These are phyloP conservation scores for Aspergillus pseudonomiae DNA, from an alignment of 2,329 filamentous ascomycete genomes.

Conservation along the genomic window DNA sequence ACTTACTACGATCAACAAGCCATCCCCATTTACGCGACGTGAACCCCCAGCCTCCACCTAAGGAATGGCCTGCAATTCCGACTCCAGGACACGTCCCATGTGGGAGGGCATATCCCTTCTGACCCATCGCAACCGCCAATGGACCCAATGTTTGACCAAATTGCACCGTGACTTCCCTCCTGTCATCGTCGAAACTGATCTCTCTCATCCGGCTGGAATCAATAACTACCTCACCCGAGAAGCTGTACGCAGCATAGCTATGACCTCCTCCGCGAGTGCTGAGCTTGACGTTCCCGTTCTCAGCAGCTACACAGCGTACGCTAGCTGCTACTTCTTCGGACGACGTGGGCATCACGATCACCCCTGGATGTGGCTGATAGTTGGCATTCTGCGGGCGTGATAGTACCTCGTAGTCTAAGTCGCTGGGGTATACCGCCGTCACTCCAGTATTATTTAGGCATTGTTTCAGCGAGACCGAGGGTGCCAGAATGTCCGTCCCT, in stretches of 20 bases:
- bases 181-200: background rate
- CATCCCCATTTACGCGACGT: slow-evolving; percentile 13
- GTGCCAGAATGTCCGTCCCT: background rate
- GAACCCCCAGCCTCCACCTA: slow-evolving; percentile 12
- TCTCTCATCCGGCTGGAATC: slow-evolving; percentile 8
- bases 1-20: slow-evolving; percentile 12
- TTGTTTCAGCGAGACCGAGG: background rate
- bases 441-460: slow-evolving; percentile 2
- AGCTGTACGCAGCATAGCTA: slow-evolving; percentile 14
- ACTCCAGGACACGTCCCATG: slow-evolving; percentile 13
- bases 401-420: background rate
- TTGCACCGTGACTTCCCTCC: background rate
- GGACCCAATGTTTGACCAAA: slow-evolving; percentile 7
- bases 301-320: slow-evolving; percentile 7
- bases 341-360: slow-evolving; percentile 6
- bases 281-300: slow-evolving; percentile 9
- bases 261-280: slow-evolving; percentile 12
- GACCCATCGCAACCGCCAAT: slow-evolving; percentile 9
- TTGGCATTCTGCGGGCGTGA: slow-evolving; percentile 8
- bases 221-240: slow-evolving; percentile 8
- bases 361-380: slow-evolving; percentile 7
- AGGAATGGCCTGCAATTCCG: slow-evolving; percentile 6
- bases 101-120: slow-evolving; percentile 8
- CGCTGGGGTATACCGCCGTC: background rate
- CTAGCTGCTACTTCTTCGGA: slow-evolving; percentile 8